Base-by-base conservation (phyloP, 2,329 filamentous ascomycete genomes). In the Blastomyces gilchristii region DNA sequence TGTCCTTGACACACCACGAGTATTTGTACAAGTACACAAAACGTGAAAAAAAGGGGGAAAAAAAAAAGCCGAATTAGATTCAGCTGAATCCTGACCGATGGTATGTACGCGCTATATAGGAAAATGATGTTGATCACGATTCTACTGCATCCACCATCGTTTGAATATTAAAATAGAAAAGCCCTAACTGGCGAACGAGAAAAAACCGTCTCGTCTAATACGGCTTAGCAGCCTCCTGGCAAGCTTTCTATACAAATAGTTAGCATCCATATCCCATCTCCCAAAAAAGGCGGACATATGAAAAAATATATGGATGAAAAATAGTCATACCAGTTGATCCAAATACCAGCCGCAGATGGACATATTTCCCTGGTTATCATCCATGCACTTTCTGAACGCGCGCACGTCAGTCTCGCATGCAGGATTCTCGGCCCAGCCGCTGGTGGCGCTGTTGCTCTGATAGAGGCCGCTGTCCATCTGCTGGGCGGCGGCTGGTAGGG, bases 311-410 rank as follows among this genome's bases (percentile, higher is more conserved):
- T 22, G 25, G 56, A 60, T 34, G 37, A 12, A 12, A 39, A 39
- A 39, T 39, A 39, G 59, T 72, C 75, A 62, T 77, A 80, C 78
- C 78, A 99, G 83, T 84, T 99, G 93, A 77, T 99, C 94, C 71
- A 99, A 81, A 78, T 99, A 99, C 92, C 93, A 99, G 69, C 89
- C 89, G 81, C 94, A 99, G 74, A 97, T 95, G 74, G 88, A 87
- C 88, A 99, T 86, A 79, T 94, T 91, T 70, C 94, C 94, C 74
- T 86, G 81, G 78, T 99, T 89, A 74, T 97, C 90, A 77, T 97
- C 92, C 87, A 99, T 88, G 83, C 94, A 99, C 81, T 87, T 88
- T 72, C 91, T 92, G 83, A 99, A 97, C 79, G 84, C 85, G 78
- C 87, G 85, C 62, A 91, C 86, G 70, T 94, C 91, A 62, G 82